Evolutionary conservation across 1,284 basidiomycete species (phyloP).

Genomic region (Trichosporon inkin): DNA sequence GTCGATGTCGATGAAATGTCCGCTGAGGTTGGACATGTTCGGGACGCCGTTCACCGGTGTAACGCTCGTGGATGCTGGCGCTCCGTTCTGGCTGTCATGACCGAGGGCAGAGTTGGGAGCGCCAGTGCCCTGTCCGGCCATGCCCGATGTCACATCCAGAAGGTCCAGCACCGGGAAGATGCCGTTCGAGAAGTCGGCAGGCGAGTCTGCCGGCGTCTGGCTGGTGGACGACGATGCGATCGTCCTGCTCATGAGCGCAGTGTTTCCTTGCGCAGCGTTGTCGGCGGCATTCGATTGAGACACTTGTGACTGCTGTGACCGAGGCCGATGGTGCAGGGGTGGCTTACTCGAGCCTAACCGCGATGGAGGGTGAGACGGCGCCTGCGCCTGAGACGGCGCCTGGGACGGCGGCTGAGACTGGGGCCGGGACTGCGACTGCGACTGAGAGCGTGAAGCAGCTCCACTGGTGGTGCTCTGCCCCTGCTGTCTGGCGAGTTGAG

Average conservation of each 20-base stretch:
- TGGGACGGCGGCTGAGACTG: neutral
- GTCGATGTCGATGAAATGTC: constrained; percentile 7
- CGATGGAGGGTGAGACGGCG: constrained; percentile 2
- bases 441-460: neutral
- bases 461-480: neutral
- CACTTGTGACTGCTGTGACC: neutral
- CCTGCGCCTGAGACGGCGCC: neutral
- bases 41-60: neutral
- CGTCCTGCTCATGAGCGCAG: neutral
- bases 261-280: neutral
- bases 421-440: neutral
- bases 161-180: constrained; percentile 5
- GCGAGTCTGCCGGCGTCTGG: neutral
- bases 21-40: neutral
- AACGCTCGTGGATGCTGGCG: neutral
- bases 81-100: neutral
- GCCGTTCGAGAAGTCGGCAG: neutral
- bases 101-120: constrained; percentile 4
- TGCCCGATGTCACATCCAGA: neutral
- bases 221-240: neutral
- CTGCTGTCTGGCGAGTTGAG: neutral
- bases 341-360: constrained; percentile 6
- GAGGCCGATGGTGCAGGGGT: neutral
- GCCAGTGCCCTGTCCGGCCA: neutral
- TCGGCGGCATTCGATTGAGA: neutral